Base-by-base conservation (phyloP, 140 eudicot species). In the Ambrosia hybrid region DNA sequence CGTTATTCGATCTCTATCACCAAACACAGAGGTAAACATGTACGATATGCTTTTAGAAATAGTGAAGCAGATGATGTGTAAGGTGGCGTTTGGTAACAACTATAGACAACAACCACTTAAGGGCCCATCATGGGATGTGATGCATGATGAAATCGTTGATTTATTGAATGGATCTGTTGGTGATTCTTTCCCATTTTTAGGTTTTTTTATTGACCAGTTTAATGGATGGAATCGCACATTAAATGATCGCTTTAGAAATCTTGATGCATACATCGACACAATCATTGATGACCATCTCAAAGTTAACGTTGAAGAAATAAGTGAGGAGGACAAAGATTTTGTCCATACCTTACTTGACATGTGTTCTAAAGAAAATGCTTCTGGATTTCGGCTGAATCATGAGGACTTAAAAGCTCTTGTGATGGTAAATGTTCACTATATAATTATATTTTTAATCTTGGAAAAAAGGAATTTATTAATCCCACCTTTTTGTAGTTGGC, bases 51-150 rank as follows among this genome's bases (percentile, higher is more conserved):
- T 74, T 14, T 39, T 68, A 7, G 52, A 26, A 1, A 63, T 37
- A 1, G 59, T 76, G 0, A 51, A 71, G 5, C 68, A 62, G 6
- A 59, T 77, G 12, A 59, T 74, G 11, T 84, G 83, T 30, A 72
- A 78, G 43, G 78, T 78, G 9, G 79, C 89, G 33, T 73, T 80
- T 34, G 85, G 89, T 21, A 62, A 26, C 26, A 76, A 66, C 4
- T 80, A 67, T 48, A 66, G 59, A 21, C 12, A 26, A 49, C 51
- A 71, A 8, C 68, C 59, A 36, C 4, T 71, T 48, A 73, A 72
- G 30, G 78, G 78, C 51, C 68, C 33, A 0, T 36, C 52, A 9
- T 53, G 21, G 59, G 48, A 74, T 16, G 76, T 68, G 11, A 74
- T 60, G 34, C 9, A 53, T 51, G 56, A 74, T 14, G 83, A 79